Evolutionary conservation across 2,329 filamentous ascomycete species (phyloP).

Genomic region (Xylariaceae sp.): DNA sequence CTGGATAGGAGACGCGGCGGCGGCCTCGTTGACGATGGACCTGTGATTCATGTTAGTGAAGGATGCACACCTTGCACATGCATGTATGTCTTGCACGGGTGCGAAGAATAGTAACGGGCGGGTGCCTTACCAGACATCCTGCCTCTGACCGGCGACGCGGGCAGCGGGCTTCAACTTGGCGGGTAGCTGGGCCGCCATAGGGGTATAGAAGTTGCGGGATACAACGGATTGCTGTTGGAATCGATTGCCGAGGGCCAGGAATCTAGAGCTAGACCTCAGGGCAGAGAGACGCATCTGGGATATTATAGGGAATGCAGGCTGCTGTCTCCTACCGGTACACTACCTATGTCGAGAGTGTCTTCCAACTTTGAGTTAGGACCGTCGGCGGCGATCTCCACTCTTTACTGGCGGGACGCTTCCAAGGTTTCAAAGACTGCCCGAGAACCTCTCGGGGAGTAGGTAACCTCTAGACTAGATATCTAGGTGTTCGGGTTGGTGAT

Average conservation of each 20-base stretch:
- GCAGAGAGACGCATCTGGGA: constrained; percentile 25
- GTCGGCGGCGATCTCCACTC: too few species aligned
- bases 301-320: neutral
- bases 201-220: constrained; percentile 29
- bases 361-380: neutral
- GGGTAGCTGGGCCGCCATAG: constrained; percentile 39
- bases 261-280: constrained; percentile 9
- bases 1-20: constrained; percentile 57
- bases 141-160: constrained; percentile 46
- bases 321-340: neutral
- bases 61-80: neutral
- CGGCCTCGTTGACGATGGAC: constrained; percentile 64
- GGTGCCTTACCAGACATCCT: constrained; percentile 49
- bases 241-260: constrained; percentile 1
- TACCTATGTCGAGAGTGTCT: too few species aligned
- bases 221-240: constrained; percentile 1
- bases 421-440: too few species aligned
- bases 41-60: constrained; percentile 35
- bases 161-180: constrained; percentile 49
- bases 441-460: too few species aligned
- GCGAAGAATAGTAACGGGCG: neutral
- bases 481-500: neutral
- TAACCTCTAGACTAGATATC: neutral
- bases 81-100: too few species aligned
- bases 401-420: too few species aligned